Conservation (phyloP, 192 early-diverging fungal species). For the Coemansia sp. region DNA sequence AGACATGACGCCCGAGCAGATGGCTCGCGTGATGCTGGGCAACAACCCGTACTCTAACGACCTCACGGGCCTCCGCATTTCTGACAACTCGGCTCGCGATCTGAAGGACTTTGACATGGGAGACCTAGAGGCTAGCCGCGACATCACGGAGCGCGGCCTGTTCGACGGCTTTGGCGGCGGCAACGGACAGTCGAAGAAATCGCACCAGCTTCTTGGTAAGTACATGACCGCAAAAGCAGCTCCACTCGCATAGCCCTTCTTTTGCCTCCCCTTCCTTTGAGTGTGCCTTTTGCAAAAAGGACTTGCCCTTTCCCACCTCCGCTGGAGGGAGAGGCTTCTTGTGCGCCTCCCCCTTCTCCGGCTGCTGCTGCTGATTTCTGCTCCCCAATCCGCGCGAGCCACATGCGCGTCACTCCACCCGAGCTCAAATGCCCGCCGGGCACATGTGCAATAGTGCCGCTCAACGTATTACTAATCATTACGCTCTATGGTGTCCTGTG, state of each 20-base stretch:
- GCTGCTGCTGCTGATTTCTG: background rate
- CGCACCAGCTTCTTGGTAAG: slow-evolving; percentile 58
- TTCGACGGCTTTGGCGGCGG: slow-evolving; percentile 32
- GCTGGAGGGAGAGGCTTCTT: background rate
- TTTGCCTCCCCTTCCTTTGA: background rate
- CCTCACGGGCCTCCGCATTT: slow-evolving; percentile 3
- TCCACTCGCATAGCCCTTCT: background rate
- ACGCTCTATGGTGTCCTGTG: background rate
- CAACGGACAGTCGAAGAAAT: slow-evolving; percentile 45
- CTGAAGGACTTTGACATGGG: slow-evolving; percentile 34
- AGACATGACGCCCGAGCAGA: slow-evolving; percentile 5
- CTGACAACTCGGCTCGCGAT: slow-evolving; percentile 26
- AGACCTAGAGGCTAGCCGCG: slow-evolving; percentile 9
- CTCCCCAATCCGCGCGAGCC: background rate
- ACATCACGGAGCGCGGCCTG: slow-evolving; percentile 30
- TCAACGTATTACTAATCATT: slow-evolving; percentile 1
- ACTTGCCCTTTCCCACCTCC: background rate
- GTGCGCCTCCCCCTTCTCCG: background rate
- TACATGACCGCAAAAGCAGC: slow-evolving; percentile 6
- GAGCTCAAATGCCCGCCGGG: background rate
- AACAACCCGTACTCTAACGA: background rate
- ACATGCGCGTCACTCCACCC: slow-evolving; percentile 5
- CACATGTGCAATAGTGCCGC: slow-evolving; percentile 4
- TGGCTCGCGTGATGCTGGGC: slow-evolving; percentile 12
- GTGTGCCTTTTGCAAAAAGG: background rate